Conservation (phyloP, 2,329 filamentous ascomycete species). For the Exophiala oligosperma region DNA sequence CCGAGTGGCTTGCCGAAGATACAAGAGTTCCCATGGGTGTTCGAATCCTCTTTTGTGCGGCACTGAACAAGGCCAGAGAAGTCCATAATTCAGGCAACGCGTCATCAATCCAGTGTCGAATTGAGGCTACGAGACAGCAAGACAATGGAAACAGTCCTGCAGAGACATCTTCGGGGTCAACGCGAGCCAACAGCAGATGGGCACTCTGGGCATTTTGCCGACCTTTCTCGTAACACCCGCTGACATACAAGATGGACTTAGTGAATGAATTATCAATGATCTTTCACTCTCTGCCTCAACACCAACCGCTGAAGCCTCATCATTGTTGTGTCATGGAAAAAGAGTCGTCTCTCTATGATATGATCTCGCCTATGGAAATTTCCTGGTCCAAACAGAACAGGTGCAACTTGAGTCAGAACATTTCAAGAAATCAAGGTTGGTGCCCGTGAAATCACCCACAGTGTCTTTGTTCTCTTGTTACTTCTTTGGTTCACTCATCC, state of each 20-base stretch:
- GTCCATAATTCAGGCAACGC: constrained; percentile 4
- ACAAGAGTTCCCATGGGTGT: constrained; percentile 2
- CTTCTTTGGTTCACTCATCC: too few species aligned
- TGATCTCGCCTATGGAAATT: too few species aligned
- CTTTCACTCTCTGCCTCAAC: too few species aligned
- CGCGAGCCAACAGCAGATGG: not conserved
- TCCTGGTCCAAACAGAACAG: too few species aligned
- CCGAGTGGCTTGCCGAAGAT: not conserved
- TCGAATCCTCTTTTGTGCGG: constrained; percentile 2
- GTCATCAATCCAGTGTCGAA: constrained; percentile 4
- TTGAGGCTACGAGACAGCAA: not conserved
- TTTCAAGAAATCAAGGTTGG: too few species aligned
- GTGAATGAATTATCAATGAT: too few species aligned
- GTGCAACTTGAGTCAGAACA: too few species aligned
- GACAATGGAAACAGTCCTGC: not conserved
- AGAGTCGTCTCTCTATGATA: too few species aligned
- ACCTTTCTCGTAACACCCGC: not conserved
- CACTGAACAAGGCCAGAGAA: constrained; percentile 7
- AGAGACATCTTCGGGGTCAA: not conserved
- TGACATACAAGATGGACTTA: not conserved
- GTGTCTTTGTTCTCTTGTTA: too few species aligned
- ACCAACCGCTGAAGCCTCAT: too few species aligned
- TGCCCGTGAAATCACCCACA: too few species aligned
- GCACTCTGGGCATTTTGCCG: not conserved
- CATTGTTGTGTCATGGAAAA: too few species aligned